Evolutionary conservation across 2,329 filamentous ascomycete species (phyloP).

Genomic region (Erysiphe pulchra): DNA sequence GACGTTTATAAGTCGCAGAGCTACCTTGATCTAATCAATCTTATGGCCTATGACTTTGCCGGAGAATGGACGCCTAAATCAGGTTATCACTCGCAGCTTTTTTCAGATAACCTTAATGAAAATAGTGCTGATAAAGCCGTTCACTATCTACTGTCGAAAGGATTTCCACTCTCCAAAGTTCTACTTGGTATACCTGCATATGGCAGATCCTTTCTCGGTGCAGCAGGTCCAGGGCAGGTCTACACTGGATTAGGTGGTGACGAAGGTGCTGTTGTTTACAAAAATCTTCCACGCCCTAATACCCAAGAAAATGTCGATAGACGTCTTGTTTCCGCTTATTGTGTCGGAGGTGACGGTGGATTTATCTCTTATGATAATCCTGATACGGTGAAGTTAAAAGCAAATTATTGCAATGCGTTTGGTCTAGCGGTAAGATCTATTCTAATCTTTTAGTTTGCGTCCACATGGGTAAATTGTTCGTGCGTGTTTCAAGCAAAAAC

Average conservation of each 20-base stretch:
- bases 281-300: slow-evolving; percentile 33
- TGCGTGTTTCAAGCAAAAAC: no score
- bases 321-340: slow-evolving; percentile 42
- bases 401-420: no score
- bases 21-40: slow-evolving; percentile 49
- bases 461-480: no score
- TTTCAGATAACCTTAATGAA: slow-evolving; percentile 27
- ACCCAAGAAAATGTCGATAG: slow-evolving; percentile 44
- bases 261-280: slow-evolving; percentile 50
- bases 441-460: no score
- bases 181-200: slow-evolving; percentile 53
- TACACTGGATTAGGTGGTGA: slow-evolving; percentile 30
- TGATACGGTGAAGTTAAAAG: no score
- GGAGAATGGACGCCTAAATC: slow-evolving; percentile 41
- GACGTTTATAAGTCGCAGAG: slow-evolving; percentile 34
- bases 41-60: slow-evolving; percentile 61
- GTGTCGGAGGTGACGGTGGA: slow-evolving; percentile 44
- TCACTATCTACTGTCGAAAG: slow-evolving; percentile 34
- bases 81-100: slow-evolving; percentile 56
- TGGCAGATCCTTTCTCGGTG: slow-evolving; percentile 47
- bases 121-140: slow-evolving; percentile 42
- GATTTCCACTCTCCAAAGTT: slow-evolving; percentile 45
- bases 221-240: slow-evolving; percentile 35
- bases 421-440: no score
- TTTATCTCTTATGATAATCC: slow-evolving; percentile 64